Conservation (phyloP, 2,329 filamentous ascomycete genomes). For the Alternaria rosae region DNA sequence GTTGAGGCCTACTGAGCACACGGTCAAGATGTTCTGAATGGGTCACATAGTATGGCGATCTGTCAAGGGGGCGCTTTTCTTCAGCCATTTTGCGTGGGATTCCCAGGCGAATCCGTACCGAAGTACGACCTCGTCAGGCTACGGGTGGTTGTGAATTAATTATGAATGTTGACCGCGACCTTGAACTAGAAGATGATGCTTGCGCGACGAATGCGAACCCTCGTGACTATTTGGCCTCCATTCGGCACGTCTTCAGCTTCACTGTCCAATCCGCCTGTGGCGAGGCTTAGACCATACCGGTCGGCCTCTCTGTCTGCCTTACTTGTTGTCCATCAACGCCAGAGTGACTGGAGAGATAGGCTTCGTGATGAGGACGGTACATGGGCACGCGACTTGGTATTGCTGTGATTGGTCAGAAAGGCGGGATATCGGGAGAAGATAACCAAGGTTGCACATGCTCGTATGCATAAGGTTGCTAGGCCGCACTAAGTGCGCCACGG, state of each 20-base stretch:
- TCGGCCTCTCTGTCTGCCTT: not conserved
- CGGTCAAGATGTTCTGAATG: constrained; percentile 32
- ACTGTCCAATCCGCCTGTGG: not conserved
- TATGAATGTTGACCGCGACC: not conserved
- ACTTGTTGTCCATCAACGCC: not conserved
- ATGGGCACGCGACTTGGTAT: constrained; percentile 8
- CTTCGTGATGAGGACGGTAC: not conserved
- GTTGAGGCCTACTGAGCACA: constrained; percentile 27
- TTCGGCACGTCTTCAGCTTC: not conserved
- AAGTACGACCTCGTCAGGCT: not conserved
- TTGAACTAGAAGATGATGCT: not conserved
- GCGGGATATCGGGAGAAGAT: not conserved
- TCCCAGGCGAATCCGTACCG: not conserved
- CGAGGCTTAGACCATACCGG: not conserved
- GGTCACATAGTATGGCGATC: constrained; percentile 26
- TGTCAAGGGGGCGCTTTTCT: constrained; percentile 23
- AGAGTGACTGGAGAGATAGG: not conserved
- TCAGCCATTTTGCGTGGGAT: constrained; percentile 4
- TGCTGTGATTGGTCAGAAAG: constrained; percentile 2
- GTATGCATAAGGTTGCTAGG: not conserved
- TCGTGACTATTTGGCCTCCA: not conserved
- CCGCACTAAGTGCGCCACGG: constrained; percentile 5
- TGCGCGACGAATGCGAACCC: not conserved
- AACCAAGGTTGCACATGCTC: not conserved
- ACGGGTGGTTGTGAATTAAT: not conserved